Evolutionary conservation across 768 basidiomycete genomes (phyloP), one percentile per base, ranked within the genome.

Genomic region (Roridomyces roridus): DNA sequence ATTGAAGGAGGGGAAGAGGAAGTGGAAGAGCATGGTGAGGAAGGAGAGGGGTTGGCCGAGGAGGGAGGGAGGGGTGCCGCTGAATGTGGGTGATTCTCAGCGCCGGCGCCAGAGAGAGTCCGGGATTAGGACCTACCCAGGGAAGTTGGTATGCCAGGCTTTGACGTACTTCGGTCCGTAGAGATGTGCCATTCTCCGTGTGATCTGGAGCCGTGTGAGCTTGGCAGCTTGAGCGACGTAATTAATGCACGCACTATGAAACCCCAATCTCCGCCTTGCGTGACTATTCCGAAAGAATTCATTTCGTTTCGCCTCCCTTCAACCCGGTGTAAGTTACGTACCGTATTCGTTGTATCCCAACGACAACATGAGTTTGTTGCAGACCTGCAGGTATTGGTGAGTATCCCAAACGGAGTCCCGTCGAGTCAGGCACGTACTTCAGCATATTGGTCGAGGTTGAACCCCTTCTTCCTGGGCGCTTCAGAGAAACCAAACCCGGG

Each of bases 401-500:
- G 37, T 37, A 43, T 12, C 12, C 15, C 23, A 12, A 49, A 24
- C 18, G 26, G 18, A 50, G 34, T 14, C 11, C 41, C 37, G 23
- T 17, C n/a, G n/a, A n/a, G 20, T 7, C 29, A 14, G 29, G 14
- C 10, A 50, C 59, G 10, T 40, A 81, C 86, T 71, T 88, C 83
- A 1, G 85, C 85, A 45, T 79, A 84, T 51, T 87, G 83, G 1
- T 65, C 31, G 1, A 69, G 28, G 4, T 55, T 60, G 51, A 87
- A 86, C 2, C 83, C 85, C 60, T 73, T 74, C 62, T 80, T 83
- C 35, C 63, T 75, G 4, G 83, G 79, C 1, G 77, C 81, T 12
- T 83, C 75, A 0, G 86, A 87, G 65, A 87, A 88, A 0, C 85
- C 87, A 68, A 69, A 88, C 0, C 84, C 85, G 12, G 87, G 87